These are phyloP conservation scores for Neurospora intermedia DNA, from an alignment of 495 filamentous ascomycete genomes.

Conservation along the genomic window DNA sequence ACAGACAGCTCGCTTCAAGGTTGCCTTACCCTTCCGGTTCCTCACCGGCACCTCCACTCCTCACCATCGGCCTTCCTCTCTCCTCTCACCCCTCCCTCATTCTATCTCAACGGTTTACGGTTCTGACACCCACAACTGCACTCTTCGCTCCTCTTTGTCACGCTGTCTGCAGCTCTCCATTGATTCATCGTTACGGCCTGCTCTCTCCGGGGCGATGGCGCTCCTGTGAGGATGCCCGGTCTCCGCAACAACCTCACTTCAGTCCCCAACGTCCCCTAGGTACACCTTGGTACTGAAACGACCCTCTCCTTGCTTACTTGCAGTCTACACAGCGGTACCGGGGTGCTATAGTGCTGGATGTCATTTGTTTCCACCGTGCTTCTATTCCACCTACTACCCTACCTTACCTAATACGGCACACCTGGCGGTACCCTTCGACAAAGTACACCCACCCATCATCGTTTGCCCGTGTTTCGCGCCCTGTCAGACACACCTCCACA, in stretches of 20 bases:
- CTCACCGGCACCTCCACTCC: conserved; percentile 7
- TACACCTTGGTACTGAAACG: conserved; percentile 13
- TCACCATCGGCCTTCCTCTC: not conserved
- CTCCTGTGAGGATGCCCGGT: conserved; percentile 23
- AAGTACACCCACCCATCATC: conserved; percentile 14
- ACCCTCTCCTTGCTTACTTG: conserved; percentile 9
- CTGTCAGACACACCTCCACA: not conserved
- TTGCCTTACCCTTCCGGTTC: conserved; percentile 4
- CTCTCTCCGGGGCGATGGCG: conserved; percentile 18
- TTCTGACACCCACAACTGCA: conserved; percentile 17
- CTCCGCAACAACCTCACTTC: conserved; percentile 21
- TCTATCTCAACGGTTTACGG: conserved; percentile 15
- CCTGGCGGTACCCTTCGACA: conserved; percentile 14
- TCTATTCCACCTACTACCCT: conserved; percentile 6
- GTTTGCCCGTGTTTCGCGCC: conserved; percentile 20
- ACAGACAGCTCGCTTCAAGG: conserved; percentile 3
- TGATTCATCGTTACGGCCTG: conserved; percentile 6
- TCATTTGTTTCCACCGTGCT: conserved; percentile 3
- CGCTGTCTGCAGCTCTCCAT: conserved; percentile 15
- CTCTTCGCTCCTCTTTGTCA: conserved; percentile 27
- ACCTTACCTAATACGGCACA: conserved; percentile 12
- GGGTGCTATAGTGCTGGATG: conserved; percentile 4
- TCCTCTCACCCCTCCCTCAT: conserved; percentile 7
- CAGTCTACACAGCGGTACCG: conserved; percentile 2
- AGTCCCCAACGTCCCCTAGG: conserved; percentile 21